Conservation (phyloP, 352 stramenopile species). For the Phytophthora multivora region DNA sequence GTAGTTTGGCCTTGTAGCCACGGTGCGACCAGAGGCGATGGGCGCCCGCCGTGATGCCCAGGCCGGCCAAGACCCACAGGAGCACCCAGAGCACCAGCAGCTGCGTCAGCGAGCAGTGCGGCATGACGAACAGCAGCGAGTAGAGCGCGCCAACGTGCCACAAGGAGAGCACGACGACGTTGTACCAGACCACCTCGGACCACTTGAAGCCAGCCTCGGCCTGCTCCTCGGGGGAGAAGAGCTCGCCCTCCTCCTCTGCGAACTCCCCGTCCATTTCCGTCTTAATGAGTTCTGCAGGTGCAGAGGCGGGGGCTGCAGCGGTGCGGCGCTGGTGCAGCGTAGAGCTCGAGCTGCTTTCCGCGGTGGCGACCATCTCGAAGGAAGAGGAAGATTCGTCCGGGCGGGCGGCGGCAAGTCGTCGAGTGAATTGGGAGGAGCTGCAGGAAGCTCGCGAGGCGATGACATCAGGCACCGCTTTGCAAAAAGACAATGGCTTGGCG, state of each 20-base stretch:
- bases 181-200: conserved; percentile 89
- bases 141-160: conserved; percentile 85
- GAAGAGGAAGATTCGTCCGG: neutral
- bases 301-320: neutral
- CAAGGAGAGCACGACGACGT: conserved; percentile 60
- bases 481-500: conserved; percentile 4
- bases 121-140: conserved; percentile 66
- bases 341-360: conserved; percentile 1
- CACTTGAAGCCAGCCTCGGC: conserved; percentile 50
- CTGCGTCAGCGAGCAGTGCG: conserved; percentile 45
- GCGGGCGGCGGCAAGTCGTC: conserved; percentile 16
- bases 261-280: conserved; percentile 26
- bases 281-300: conserved; percentile 10
- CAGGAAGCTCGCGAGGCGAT: neutral
- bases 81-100: conserved; percentile 64
- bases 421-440: conserved; percentile 11
- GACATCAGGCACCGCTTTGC: conserved; percentile 15
- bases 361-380: conserved; percentile 6
- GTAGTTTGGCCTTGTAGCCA: conserved; percentile 94
- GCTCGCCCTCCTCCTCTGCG: conserved; percentile 48
- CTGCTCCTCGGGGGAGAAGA: conserved; percentile 40
- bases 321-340: conserved; percentile 10
- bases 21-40: conserved; percentile 97
- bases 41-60: conserved; percentile 98
- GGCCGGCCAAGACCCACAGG: conserved; percentile 81